Evolutionary conservation across 805 yeast species (phyloP).

Genomic region (Ogataea dorogensis): DNA sequence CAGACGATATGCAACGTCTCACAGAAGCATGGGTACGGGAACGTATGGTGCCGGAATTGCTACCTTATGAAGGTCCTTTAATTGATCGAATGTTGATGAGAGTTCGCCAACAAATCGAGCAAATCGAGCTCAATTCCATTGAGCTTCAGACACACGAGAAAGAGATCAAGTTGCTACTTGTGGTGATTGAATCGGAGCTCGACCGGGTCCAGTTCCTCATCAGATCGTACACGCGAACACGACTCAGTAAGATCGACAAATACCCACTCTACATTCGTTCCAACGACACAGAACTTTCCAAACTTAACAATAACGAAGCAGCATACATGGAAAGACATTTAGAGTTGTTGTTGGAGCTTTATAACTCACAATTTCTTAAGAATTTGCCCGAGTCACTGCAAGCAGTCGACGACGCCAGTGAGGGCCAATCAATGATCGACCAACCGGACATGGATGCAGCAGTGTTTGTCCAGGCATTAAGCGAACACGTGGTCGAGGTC

Average conservation of each 20-base stretch:
- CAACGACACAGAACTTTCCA: slow-evolving; percentile 35
- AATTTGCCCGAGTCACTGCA: slow-evolving; percentile 68
- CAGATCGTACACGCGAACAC: slow-evolving; percentile 76
- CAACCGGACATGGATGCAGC: slow-evolving; percentile 74
- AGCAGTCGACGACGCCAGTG: slow-evolving; percentile 71
- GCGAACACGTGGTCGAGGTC: slow-evolving; percentile 38
- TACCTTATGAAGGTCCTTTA: slow-evolving; percentile 65
- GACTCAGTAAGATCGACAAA: slow-evolving; percentile 73
- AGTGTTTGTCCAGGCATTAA: slow-evolving; percentile 66
- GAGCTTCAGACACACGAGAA: slow-evolving; percentile 63
- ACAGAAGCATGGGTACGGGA: slow-evolving; percentile 78
- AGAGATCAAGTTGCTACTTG: slow-evolving; percentile 72
- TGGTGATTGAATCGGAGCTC: slow-evolving; percentile 87
- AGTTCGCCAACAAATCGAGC: slow-evolving; percentile 68
- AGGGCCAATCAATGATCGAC: slow-evolving; percentile 70
- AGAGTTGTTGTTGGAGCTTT: slow-evolving; percentile 59
- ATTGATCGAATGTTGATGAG: slow-evolving; percentile 57
- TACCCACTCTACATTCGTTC: slow-evolving; percentile 59
- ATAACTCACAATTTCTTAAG: slow-evolving; percentile 63
- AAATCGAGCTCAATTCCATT: slow-evolving; percentile 74
- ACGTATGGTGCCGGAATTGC: slow-evolving; percentile 81
- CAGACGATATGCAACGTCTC: slow-evolving; percentile 43
- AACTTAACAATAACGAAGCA: slow-evolving; percentile 59
- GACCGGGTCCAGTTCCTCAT: slow-evolving; percentile 82
- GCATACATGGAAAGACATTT: slow-evolving; percentile 70